phyloP scores from a whole-genome alignment of 257 asterid species.

The Capsicum baccatum region DNA sequence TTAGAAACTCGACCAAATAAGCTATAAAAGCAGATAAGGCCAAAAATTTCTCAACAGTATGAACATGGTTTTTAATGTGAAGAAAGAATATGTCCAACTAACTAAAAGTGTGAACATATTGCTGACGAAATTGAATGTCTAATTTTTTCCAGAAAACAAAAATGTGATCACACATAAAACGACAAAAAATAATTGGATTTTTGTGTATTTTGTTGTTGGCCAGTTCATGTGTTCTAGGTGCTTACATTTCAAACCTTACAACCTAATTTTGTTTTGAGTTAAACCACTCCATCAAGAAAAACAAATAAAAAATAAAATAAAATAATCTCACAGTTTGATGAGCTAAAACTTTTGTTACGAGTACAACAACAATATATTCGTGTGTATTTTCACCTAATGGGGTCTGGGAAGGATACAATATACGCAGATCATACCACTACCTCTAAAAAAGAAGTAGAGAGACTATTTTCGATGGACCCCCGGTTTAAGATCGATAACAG shows the following conservation, averaged over 20 bases:
- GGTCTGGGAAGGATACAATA: no score
- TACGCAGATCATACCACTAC: no score
- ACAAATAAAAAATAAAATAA: neutral
- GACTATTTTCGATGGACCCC: no score
- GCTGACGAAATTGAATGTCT: neutral
- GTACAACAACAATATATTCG: no score
- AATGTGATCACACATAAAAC: neutral
- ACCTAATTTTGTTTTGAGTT: constrained; percentile 27
- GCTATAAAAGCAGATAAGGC: neutral
- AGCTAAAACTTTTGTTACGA: no score
- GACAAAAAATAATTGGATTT: neutral
- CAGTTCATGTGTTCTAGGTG: neutral
- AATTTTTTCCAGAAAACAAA: neutral
- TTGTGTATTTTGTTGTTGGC: constrained; percentile 4
- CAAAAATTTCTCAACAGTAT: neutral
- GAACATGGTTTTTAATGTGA: neutral
- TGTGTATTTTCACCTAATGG: no score
- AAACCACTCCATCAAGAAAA: neutral
- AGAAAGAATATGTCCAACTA: neutral
- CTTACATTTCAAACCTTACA: constrained; percentile 19
- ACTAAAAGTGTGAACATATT: neutral
- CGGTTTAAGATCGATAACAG: no score
- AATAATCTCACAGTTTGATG: no score
- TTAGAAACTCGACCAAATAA: no score
- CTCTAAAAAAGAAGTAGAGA: no score